Evolutionary conservation across 2,329 filamentous ascomycete species (phyloP).

Genomic region (Furcasterigmium furcatum): DNA sequence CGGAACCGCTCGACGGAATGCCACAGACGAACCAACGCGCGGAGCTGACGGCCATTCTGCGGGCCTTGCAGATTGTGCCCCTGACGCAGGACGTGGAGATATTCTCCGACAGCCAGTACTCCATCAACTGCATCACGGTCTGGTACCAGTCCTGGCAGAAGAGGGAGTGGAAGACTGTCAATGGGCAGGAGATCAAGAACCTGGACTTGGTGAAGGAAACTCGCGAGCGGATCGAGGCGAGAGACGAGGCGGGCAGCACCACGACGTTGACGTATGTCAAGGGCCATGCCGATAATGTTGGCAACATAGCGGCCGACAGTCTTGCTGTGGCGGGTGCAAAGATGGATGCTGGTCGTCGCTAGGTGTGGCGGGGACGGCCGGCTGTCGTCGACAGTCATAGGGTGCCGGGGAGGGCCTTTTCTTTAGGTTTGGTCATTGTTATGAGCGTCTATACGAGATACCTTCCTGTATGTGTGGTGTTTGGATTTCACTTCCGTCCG

Average conservation of each 20-base stretch:
- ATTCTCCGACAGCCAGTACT: conserved; percentile 84
- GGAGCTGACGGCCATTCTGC: conserved; percentile 85
- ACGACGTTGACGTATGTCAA: conserved; percentile 88
- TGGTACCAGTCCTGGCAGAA: conserved; percentile 79
- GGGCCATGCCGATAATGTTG: conserved; percentile 69
- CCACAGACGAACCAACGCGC: conserved; percentile 93
- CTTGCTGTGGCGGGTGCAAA: conserved; percentile 59
- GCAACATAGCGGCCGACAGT: conserved; percentile 78
- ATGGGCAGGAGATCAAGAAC: conserved; percentile 75
- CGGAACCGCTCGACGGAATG: conserved; percentile 70
- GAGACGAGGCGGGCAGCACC: conserved; percentile 53
- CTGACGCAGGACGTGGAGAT: conserved; percentile 69
- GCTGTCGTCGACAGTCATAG: too few species aligned
- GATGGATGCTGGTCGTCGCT: conserved; percentile 12
- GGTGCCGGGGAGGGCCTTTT: too few species aligned
- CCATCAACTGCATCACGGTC: conserved; percentile 81
- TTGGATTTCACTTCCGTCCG: too few species aligned
- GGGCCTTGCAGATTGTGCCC: conserved; percentile 75
- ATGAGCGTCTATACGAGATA: too few species aligned
- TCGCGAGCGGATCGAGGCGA: conserved; percentile 55
- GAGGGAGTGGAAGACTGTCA: conserved; percentile 74
- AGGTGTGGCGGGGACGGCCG: too few species aligned
- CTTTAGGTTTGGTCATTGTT: too few species aligned
- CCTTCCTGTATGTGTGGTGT: too few species aligned
- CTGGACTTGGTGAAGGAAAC: conserved; percentile 71